Conservation (phyloP, 176 grass and related monocot genomes). For the Juncus effusus region DNA sequence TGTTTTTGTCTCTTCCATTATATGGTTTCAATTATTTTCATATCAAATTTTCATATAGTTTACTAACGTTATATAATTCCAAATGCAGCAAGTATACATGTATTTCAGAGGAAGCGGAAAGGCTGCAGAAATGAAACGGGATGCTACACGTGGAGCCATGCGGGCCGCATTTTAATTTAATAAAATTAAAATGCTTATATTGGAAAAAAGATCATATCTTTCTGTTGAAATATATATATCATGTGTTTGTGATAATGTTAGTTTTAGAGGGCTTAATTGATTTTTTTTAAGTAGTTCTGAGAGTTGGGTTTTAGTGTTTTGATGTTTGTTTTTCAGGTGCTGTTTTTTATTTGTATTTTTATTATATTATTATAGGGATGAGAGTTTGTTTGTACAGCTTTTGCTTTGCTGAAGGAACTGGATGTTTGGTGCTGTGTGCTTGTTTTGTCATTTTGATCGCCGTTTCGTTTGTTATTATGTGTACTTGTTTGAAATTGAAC, state of each 20-base stretch:
- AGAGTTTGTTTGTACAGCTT: conserved; percentile 14
- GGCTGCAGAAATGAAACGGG: conserved; percentile 72
- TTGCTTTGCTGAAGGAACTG: no score
- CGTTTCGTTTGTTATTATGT: no score
- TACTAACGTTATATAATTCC: conserved; percentile 26
- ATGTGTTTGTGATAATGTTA: neutral
- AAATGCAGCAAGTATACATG: conserved; percentile 86
- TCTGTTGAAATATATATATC: neutral
- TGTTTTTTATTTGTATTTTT: neutral
- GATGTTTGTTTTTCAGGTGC: conserved; percentile 6
- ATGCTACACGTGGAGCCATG: conserved; percentile 70
- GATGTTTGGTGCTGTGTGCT: no score
- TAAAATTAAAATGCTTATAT: conserved; percentile 21
- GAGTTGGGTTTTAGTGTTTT: conserved; percentile 3
- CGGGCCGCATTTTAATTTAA: conserved; percentile 63
- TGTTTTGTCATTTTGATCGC: no score
- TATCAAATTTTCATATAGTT: conserved; percentile 5
- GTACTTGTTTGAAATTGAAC: no score
- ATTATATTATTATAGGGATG: conserved; percentile 25
- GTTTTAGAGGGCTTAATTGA: conserved; percentile 19
- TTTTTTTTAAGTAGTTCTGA: conserved; percentile 11
- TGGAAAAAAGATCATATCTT: no score
- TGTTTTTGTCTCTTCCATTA: conserved; percentile 25
- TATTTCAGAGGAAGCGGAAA: conserved; percentile 96
- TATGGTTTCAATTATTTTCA: neutral